Conservation (phyloP, 805 yeast species). For the Teunomyces aglyptinius region DNA sequence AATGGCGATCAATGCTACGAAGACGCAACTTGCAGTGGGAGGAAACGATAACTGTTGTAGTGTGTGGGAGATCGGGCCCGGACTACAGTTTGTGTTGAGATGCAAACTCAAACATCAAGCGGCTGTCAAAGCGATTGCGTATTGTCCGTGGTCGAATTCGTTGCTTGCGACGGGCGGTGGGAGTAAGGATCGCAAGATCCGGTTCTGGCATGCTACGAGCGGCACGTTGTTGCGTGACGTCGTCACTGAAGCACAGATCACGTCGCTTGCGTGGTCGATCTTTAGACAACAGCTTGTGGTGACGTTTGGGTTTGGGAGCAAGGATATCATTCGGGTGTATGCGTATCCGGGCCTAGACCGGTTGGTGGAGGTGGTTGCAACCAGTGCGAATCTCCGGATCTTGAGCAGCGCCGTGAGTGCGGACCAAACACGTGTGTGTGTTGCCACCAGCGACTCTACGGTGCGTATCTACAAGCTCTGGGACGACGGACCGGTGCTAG, state of each 20-base stretch:
- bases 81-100: conserved; percentile 39
- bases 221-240: conserved; percentile 65
- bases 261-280: conserved; percentile 75
- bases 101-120: conserved; percentile 67
- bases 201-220: conserved; percentile 83
- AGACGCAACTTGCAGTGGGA: conserved; percentile 68
- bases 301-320: conserved; percentile 77
- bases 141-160: conserved; percentile 85
- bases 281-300: conserved; percentile 64
- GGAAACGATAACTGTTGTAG: conserved; percentile 81
- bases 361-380: conserved; percentile 48
- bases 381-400: conserved; percentile 51
- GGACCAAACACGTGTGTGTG: conserved; percentile 58
- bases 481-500: conserved; percentile 27
- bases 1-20: conserved; percentile 55
- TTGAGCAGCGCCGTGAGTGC: conserved; percentile 69
- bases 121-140: conserved; percentile 87
- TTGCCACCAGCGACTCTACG: conserved; percentile 77
- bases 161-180: conserved; percentile 92
- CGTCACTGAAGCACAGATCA: conserved; percentile 69
- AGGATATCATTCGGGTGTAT: conserved; percentile 55
- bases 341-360: conserved; percentile 63
- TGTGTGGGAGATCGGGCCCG: conserved; percentile 61
- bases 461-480: conserved; percentile 74
- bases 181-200: conserved; percentile 68